Percentiles rank a stretch among this genome's conserved stretches.
These are phyloP conservation scores for Funneliformis geosporum DNA, from an alignment of 192 early-diverging fungal genomes.

Conservation along the genomic window DNA sequence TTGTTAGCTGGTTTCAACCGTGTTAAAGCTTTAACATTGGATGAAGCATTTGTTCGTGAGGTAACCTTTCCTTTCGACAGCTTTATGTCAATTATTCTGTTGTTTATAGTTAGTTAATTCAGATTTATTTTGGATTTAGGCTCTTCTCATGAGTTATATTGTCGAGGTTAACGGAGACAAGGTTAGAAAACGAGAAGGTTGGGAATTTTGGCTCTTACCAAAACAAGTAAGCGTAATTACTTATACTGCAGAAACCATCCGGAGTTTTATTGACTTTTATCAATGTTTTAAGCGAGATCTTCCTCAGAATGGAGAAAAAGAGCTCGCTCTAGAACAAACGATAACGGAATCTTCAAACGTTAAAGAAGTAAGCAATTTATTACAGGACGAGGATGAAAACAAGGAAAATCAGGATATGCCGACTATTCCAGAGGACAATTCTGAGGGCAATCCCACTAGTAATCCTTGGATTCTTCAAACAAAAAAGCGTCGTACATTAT, in stretches of 20 bases:
- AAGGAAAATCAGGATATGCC: conserved; percentile 19
- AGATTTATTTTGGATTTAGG: conserved; percentile 35
- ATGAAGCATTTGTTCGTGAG: conserved; percentile 62
- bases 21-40: conserved; percentile 70
- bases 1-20: conserved; percentile 90
- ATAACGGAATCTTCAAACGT: not conserved
- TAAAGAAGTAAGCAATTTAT: not conserved
- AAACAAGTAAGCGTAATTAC: conserved; percentile 47
- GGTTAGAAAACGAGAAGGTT: conserved; percentile 73
- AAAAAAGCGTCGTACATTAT: conserved; percentile 3
- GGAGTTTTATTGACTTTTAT: not conserved
- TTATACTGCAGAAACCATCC: not conserved
- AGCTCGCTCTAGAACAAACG: not conserved
- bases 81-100: not conserved
- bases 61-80: conserved; percentile 46
- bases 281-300: not conserved
- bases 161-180: conserved; percentile 64
- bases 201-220: conserved; percentile 88
- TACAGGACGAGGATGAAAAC: not conserved
- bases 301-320: not conserved
- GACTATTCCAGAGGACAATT: not conserved
- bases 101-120: conserved; percentile 39
- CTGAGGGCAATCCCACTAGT: not conserved
- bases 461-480: conserved; percentile 5
- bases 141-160: conserved; percentile 39